Conservation (phyloP, 2,329 filamentous ascomycete species). For the Fusarium sulawesiense region DNA sequence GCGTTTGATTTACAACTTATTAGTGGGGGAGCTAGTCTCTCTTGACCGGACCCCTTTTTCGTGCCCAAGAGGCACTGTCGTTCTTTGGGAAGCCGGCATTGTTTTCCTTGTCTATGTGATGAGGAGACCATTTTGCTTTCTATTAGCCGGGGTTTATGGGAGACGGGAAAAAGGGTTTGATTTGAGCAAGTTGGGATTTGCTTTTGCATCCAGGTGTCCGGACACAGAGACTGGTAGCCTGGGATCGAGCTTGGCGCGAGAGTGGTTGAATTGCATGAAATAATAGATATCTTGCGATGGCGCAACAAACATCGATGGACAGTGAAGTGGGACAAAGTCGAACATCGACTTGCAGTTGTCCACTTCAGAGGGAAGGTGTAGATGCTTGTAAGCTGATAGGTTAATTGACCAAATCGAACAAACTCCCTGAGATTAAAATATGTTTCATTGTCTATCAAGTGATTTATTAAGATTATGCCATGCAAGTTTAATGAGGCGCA, state of each 20-base stretch:
- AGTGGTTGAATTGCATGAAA: slow-evolving; percentile 33
- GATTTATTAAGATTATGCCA: slow-evolving; percentile 8
- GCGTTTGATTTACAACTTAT: slow-evolving; percentile 39
- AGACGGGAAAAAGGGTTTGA: slow-evolving; percentile 43
- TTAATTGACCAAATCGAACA: slow-evolving; percentile 35
- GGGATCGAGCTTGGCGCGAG: slow-evolving; percentile 36
- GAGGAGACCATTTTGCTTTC: slow-evolving; percentile 35
- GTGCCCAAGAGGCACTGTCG: slow-evolving; percentile 24
- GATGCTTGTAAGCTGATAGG: slow-evolving; percentile 37
- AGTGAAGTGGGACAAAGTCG: slow-evolving; percentile 15
- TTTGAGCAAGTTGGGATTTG: slow-evolving; percentile 43
- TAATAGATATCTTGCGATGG: slow-evolving; percentile 37
- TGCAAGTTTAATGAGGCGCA: not conserved
- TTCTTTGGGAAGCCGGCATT: slow-evolving; percentile 36
- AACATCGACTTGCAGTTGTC: slow-evolving; percentile 15
- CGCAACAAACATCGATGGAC: slow-evolving; percentile 9
- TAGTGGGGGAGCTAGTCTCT: slow-evolving; percentile 35
- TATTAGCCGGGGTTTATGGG: slow-evolving; percentile 40
- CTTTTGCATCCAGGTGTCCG: slow-evolving; percentile 34
- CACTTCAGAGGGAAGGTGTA: slow-evolving; percentile 30
- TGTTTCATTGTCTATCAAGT: not conserved
- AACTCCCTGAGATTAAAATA: not conserved
- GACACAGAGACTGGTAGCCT: slow-evolving; percentile 24
- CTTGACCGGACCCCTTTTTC: slow-evolving; percentile 27
- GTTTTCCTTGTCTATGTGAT: slow-evolving; percentile 29